phyloP scores from a whole-genome alignment of 2,329 filamentous ascomycete species.

The Penicillium palitans region DNA sequence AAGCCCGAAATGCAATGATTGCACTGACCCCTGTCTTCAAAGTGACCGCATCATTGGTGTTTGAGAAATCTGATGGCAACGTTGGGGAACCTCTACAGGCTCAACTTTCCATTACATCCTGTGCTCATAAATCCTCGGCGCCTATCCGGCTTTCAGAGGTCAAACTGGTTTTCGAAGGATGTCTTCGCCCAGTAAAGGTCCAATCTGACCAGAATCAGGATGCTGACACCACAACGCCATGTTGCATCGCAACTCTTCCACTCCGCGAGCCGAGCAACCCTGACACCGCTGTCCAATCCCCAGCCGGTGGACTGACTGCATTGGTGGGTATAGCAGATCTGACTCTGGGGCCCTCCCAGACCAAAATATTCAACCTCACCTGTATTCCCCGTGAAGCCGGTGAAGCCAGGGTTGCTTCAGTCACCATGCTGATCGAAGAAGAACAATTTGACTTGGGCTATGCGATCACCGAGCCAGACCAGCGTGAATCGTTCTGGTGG shows the following conservation, averaged over 20 bases:
- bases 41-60: conserved; percentile 55
- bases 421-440: conserved; percentile 63
- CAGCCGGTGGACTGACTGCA: conserved; percentile 37
- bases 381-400: conserved; percentile 79
- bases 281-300: conserved; percentile 35
- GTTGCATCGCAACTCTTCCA: conserved; percentile 34
- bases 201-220: conserved; percentile 34
- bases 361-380: conserved; percentile 68
- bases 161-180: conserved; percentile 55
- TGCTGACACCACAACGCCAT: conserved; percentile 23
- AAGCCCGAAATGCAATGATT: background rate
- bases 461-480: conserved; percentile 51
- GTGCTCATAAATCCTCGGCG: conserved; percentile 45
- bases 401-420: conserved; percentile 66
- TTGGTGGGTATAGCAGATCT: conserved; percentile 63
- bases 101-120: conserved; percentile 56
- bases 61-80: conserved; percentile 56
- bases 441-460: conserved; percentile 69
- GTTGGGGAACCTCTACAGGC: conserved; percentile 59
- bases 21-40: conserved; percentile 22
- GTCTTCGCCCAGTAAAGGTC: conserved; percentile 46
- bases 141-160: conserved; percentile 53
- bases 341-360: conserved; percentile 65
- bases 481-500: conserved; percentile 46
- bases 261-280: conserved; percentile 36